Base-by-base conservation (phyloP, 352 stramenopile species). In the Globisporangium cederbergense region DNA sequence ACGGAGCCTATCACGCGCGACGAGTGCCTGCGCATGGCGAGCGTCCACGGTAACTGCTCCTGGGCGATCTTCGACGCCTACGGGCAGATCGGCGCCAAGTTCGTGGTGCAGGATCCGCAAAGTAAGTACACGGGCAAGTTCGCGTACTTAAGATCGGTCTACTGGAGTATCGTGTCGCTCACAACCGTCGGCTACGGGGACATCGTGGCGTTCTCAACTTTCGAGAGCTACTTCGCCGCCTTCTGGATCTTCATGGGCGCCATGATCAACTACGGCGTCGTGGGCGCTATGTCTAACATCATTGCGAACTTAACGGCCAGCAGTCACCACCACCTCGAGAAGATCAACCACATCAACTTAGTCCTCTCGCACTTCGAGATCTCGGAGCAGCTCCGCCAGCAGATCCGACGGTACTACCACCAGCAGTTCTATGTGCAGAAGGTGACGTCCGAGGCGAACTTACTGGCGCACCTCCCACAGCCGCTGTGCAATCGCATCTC, bases 191-290 rank as follows among this genome's bases (percentile, higher is more conserved):
- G 85, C 0, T 91, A 91, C 9, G 85, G 85, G 1, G 81, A 90
- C 42, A 91, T 91, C 8, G 81, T 91, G 0, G 83, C 85, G 1
- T 93, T 89, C 36, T 88, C 82, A 10, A 91, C 82, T 0, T 71
- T 62, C 42, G 85, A 93, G 60, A 89, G 74, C 47, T 78, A 83
- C 20, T 91, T 91, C 38, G 82, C 83, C 1, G 78, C 78, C 9
- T 28, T 81, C 2, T 93, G 85, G 85, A 71, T 83, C 6, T 91
- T 89, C 46, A 42, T 89, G 1, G 82, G 81, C 1, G 81, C 72
- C 0, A 77, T 91, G 32, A 93, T 93, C 64, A 91, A 91, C 66
- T 93, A 89, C 58, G 81, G 79, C 14, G 83, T 91, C 20, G 78
- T 91, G 11, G 81, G 81, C 0, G 81, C 79, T 14, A 91, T 93